Percentiles rank a stretch among this genome's conserved stretches.
These are phyloP conservation scores for Zoysia pacifica DNA, from an alignment of 176 grass and related monocot genomes.

Conservation along the genomic window DNA sequence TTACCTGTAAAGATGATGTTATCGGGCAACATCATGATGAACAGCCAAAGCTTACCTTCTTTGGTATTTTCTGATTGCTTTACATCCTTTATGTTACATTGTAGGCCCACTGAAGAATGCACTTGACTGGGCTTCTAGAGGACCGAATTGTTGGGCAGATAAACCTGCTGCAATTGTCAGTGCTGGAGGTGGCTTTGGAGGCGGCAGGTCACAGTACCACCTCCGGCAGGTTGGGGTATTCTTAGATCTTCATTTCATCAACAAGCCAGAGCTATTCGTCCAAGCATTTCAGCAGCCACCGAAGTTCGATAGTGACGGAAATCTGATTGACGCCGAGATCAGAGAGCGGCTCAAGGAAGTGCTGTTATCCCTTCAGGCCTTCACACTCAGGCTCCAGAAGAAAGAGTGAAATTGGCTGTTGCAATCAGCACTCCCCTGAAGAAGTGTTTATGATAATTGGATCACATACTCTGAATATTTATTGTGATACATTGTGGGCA, in stretches of 20 bases:
- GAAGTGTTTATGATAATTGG: neutral
- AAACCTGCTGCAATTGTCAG: conserved; percentile 84
- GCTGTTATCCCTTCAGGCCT: conserved; percentile 74
- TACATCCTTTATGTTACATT: conserved; percentile 7
- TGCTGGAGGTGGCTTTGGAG: conserved; percentile 68
- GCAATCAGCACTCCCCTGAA: neutral
- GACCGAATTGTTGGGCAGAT: conserved; percentile 75
- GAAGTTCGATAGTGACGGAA: conserved; percentile 68
- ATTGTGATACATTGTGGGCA: neutral
- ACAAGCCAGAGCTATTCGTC: conserved; percentile 82
- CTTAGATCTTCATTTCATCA: conserved; percentile 97
- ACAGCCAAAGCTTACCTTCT: neutral
- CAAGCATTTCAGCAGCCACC: conserved; percentile 57
- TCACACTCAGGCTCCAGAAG: conserved; percentile 62
- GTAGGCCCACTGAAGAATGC: conserved; percentile 89
- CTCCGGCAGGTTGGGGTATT: conserved; percentile 85
- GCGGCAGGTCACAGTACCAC: conserved; percentile 73
- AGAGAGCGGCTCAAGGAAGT: conserved; percentile 70
- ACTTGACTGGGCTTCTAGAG: conserved; percentile 90
- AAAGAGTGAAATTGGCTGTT: conserved; percentile 22
- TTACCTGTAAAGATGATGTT: neutral
- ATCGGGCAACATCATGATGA: neutral
- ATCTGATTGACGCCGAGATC: conserved; percentile 61
- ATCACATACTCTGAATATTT: neutral
- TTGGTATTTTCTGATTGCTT: neutral